A percentile compares a stretch with the other conserved stretches of the same genome.
These are phyloP conservation scores for Turnera subulata DNA, from an alignment of 345 rosid genomes.

Conservation along the genomic window DNA sequence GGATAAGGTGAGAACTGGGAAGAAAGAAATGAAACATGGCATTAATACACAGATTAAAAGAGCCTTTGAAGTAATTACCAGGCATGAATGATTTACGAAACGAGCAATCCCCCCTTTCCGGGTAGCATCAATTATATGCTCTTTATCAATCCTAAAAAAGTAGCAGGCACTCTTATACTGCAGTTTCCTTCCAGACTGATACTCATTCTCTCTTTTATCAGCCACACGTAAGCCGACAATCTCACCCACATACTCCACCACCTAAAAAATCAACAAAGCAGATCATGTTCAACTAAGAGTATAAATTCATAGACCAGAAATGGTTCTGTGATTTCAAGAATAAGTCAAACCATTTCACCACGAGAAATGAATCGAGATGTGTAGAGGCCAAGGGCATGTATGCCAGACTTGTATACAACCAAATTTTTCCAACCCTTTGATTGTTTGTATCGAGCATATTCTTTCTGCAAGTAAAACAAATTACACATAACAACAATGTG, in stretches of 20 bases:
- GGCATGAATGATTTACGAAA: slow-evolving; percentile 60
- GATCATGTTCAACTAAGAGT: slow-evolving; percentile 8
- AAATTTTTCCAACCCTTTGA: slow-evolving; percentile 47
- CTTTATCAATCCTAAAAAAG: slow-evolving; percentile 60
- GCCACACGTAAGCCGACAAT: slow-evolving; percentile 49
- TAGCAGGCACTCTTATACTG: slow-evolving; percentile 60
- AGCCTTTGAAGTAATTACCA: slow-evolving; percentile 30
- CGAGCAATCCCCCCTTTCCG: slow-evolving; percentile 56
- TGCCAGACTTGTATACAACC: slow-evolving; percentile 60
- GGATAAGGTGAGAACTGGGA: slow-evolving; percentile 11
- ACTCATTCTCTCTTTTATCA: slow-evolving; percentile 50
- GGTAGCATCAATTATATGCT: slow-evolving; percentile 57
- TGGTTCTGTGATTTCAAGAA: slow-evolving; percentile 2
- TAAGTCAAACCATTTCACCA: slow-evolving; percentile 48
- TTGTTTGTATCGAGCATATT: slow-evolving; percentile 49
- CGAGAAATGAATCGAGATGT: slow-evolving; percentile 47
- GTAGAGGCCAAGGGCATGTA: slow-evolving; percentile 61
- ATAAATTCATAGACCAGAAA: neutral
- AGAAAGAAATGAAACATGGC: neutral
- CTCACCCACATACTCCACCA: slow-evolving; percentile 59
- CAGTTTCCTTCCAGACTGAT: slow-evolving; percentile 45
- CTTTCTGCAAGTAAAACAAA: slow-evolving; percentile 39
- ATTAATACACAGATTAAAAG: neutral
- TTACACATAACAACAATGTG: neutral
- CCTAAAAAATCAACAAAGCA: slow-evolving; percentile 23